Conservation (phyloP, 176 grass and related monocot genomes). For the Avena atlantica region DNA sequence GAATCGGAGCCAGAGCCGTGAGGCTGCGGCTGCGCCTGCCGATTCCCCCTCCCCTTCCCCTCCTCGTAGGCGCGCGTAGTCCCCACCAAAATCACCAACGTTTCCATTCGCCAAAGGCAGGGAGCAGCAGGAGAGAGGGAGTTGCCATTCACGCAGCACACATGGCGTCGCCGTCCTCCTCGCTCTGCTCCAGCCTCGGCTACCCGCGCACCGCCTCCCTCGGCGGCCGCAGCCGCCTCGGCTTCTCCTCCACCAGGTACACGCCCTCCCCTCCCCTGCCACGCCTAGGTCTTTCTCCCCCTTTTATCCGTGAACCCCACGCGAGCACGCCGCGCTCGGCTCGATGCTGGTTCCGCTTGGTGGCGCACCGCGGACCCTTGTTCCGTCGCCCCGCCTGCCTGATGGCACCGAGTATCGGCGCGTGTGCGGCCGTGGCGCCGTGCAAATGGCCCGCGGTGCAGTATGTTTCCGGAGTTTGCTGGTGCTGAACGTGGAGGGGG, state of each 20-base stretch:
- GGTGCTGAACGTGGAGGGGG: neutral
- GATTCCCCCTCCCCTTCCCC: neutral
- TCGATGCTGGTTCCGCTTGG: neutral
- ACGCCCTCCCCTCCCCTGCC: neutral
- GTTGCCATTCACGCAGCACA: neutral
- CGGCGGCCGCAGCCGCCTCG: slow-evolving; percentile 42
- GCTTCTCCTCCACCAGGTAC: slow-evolving; percentile 43
- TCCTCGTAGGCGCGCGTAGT: neutral
- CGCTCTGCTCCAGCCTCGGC: slow-evolving; percentile 61
- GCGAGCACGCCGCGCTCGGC: neutral
- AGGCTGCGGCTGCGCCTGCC: slow-evolving; percentile 30
- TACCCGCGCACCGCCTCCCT: slow-evolving; percentile 41
- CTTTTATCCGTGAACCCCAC: too few relatives aligned
- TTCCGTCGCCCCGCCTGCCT: neutral
- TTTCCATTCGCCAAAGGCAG: neutral
- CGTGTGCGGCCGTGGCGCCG: neutral
- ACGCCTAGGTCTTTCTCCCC: neutral
- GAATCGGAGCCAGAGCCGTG: neutral
- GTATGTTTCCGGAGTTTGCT: neutral
- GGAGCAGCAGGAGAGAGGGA: neutral
- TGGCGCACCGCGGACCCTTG: neutral
- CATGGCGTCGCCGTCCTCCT: slow-evolving; percentile 66
- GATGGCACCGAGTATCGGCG: neutral
- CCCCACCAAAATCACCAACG: slow-evolving; percentile 36
- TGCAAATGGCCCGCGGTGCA: neutral